Evolutionary conservation across 2,329 filamentous ascomycete genomes (phyloP).

Genomic region (Talaromyces pinophilus): DNA sequence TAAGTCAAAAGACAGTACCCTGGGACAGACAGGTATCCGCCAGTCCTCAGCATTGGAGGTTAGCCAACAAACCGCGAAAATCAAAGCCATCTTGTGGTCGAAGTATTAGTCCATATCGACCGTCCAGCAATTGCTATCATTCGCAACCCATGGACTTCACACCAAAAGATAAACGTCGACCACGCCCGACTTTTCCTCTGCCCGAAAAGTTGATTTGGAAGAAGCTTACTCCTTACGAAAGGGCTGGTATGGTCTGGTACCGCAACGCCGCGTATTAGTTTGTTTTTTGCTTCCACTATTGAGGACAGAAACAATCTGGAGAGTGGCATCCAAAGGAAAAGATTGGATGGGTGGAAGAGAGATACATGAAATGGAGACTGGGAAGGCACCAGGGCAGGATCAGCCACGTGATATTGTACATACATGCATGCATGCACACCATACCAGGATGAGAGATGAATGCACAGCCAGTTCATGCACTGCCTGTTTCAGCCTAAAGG

Average conservation of each 20-base stretch:
- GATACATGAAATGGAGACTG: not conserved
- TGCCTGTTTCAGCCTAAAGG: not conserved
- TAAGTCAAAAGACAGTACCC: not conserved
- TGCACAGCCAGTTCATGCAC: not conserved
- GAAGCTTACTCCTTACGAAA: slow-evolving; percentile 18
- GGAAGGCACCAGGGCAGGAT: not conserved
- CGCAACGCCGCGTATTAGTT: slow-evolving; percentile 10
- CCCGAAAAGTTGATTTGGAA: slow-evolving; percentile 20
- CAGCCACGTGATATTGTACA: slow-evolving; percentile 12
- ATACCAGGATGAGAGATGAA: not conserved
- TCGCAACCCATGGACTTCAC: not conserved
- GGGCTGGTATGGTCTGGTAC: slow-evolving; percentile 21
- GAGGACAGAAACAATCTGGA: not conserved
- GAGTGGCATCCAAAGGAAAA: not conserved
- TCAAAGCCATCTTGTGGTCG: not conserved
- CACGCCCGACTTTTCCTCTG: slow-evolving; percentile 16
- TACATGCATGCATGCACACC: not conserved
- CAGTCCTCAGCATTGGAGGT: not conserved
- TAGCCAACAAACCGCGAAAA: not conserved
- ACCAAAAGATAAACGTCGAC: not conserved
- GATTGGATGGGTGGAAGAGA: not conserved
- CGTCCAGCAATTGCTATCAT: not conserved
- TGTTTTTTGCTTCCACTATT: not conserved
- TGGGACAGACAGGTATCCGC: not conserved
- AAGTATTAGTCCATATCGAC: slow-evolving; percentile 10